Base-by-base conservation (phyloP, 2,329 filamentous ascomycete genomes). In the Elsinoe necatrix region DNA sequence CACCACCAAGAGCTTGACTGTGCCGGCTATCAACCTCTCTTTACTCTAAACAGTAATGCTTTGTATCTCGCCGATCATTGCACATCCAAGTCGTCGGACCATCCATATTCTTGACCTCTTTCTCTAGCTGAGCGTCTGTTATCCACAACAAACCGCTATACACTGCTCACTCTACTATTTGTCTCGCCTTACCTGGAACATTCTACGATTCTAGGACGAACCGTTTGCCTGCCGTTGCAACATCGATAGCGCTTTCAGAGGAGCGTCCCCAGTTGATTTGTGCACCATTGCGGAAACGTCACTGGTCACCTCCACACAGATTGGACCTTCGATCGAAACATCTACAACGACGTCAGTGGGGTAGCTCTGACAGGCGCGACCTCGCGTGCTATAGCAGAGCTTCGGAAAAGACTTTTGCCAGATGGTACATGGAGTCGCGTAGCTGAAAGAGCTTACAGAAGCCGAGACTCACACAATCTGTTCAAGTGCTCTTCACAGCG, bases 131-230 rank as follows among this genome's bases (percentile, higher is more conserved):
- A 37, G 34, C 34, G 34, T 50, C 45, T 34, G 8, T 31, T 31
- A 12, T 21, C 29, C 23, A 34, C 45, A 50, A 31, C 25, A 34
- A 39, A 37, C 48, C 11, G 48, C 31, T 29, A 37, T 52, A 29
- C 45, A 20, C 16, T 21, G 18, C 48, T 39, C 48, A 52, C 34
- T 27, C 48, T 23, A 34, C 48, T n/a, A 34, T 37, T 52, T 52
- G 48, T 52, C 48, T 52, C 48, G 48, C 48, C 48, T 21, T 52
- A 39, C 25, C 29, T 52, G 48, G 48, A 52, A 52, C 48, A 52
- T 52, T 52, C 48, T 52, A 35, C 48, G 48, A 35, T 52, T 37
- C 29, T 37, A 52, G 48, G 29, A 52, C n/a, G 27, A 52, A 37
- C 48, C 48, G 48, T 52, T 52, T 8, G n/a, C 31, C 48, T n/a